These are phyloP conservation scores for Pulveroboletus sp. DNA, from an alignment of 768 basidiomycete species.

Conservation along the genomic window DNA sequence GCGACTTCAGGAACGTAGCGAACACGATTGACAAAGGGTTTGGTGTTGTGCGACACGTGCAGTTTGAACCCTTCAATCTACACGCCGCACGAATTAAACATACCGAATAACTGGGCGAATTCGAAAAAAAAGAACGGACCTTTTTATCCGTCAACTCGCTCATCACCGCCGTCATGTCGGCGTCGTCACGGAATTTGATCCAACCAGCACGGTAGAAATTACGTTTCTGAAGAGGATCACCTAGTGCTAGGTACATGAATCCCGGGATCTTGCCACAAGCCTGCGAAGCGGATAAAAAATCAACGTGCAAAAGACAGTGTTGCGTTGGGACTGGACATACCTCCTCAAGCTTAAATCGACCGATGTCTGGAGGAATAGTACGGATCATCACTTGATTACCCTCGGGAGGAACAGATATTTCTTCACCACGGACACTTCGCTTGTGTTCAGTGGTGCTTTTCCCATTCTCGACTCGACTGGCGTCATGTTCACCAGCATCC, in stretches of 20 bases:
- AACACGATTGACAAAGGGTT: slow-evolving; percentile 72
- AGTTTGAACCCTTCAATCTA: slow-evolving; percentile 95
- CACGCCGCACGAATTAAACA: slow-evolving; percentile 7
- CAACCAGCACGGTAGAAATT: slow-evolving; percentile 94
- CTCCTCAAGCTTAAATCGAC: slow-evolving; percentile 85
- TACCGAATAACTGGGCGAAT: neutral
- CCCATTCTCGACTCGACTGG: slow-evolving; percentile 56
- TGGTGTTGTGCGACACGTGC: slow-evolving; percentile 78
- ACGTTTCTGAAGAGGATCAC: slow-evolving; percentile 89
- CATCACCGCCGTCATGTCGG: slow-evolving; percentile 74
- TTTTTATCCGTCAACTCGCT: slow-evolving; percentile 78
- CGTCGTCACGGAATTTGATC: slow-evolving; percentile 82
- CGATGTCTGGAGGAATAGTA: slow-evolving; percentile 91
- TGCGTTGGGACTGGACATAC: slow-evolving; percentile 44
- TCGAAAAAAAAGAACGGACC: slow-evolving; percentile 47
- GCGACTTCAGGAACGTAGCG: slow-evolving; percentile 82
- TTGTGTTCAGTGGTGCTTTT: slow-evolving; percentile 44
- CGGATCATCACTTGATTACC: slow-evolving; percentile 93
- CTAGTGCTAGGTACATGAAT: slow-evolving; percentile 83
- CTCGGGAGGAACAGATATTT: slow-evolving; percentile 65
- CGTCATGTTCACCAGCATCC: slow-evolving; percentile 59
- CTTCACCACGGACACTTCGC: slow-evolving; percentile 61
- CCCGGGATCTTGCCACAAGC: slow-evolving; percentile 73
- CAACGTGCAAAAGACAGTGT: neutral
- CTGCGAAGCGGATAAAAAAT: slow-evolving; percentile 37